phyloP scores from a whole-genome alignment of 306 rosid species.

The Quercus bicolor region DNA sequence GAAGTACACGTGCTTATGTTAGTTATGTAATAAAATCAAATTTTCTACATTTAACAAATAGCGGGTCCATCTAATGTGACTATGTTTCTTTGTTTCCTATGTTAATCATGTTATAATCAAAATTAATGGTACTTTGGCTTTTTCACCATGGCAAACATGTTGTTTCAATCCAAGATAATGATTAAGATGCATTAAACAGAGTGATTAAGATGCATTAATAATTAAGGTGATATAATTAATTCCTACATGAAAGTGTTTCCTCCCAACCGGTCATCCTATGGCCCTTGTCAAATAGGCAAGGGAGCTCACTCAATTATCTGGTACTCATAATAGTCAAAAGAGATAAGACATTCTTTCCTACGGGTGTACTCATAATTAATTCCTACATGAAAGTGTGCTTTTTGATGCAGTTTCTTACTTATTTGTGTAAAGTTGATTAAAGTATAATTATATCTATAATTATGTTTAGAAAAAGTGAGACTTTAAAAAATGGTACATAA shows the following conservation, averaged over 20 bases:
- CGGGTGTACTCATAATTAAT: no score
- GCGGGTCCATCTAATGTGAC: constrained; percentile 23
- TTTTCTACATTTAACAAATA: not conserved
- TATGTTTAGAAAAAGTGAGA: no score
- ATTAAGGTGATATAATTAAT: not conserved
- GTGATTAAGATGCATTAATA: not conserved
- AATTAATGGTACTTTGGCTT: not conserved
- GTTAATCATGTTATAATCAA: constrained; percentile 8
- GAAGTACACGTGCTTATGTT: not conserved
- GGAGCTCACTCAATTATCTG: no score
- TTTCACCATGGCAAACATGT: constrained; percentile 19
- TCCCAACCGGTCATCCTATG: not conserved
- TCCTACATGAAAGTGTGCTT: no score
- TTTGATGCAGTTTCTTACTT: no score
- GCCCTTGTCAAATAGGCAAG: no score
- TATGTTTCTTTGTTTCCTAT: constrained; percentile 35
- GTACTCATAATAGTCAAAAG: no score
- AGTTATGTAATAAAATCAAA: not conserved
- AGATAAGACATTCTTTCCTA: no score
- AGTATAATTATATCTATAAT: no score
- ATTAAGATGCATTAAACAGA: not conserved
- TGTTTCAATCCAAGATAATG: not conserved
- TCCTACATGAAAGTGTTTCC: not conserved
- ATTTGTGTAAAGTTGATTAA: no score
- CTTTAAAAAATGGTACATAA: no score